Percentiles rank a stretch among this genome's conserved stretches.
Evolutionary conservation across 768 basidiomycete genomes (phyloP).

Genomic region (Hericium erinaceus): DNA sequence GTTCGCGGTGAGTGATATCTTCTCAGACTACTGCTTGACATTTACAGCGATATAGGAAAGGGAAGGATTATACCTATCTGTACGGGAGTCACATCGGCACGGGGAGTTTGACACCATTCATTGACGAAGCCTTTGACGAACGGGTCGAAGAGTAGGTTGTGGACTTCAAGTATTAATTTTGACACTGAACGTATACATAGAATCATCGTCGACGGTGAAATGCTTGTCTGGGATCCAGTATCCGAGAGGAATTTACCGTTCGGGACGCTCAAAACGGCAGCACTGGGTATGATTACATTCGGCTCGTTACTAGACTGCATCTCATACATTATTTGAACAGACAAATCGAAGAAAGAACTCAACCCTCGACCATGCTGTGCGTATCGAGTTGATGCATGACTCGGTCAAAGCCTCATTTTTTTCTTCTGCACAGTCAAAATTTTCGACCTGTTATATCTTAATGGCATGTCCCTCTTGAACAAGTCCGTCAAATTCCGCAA

Average conservation of each 20-base stretch:
- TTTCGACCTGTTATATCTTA: conserved; percentile 88
- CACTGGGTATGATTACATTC: conserved; percentile 45
- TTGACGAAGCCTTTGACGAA: conserved; percentile 65
- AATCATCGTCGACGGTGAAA: conserved; percentile 93
- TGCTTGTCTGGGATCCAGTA: conserved; percentile 96
- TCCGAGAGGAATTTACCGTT: conserved; percentile 86
- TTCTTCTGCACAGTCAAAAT: conserved; percentile 67
- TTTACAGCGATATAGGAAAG: conserved; percentile 46
- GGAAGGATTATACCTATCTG: conserved; percentile 83
- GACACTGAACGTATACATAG: conserved; percentile 28
- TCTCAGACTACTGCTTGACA: neutral
- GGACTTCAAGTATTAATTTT: neutral
- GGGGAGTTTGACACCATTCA: conserved; percentile 85
- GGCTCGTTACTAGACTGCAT: neutral
- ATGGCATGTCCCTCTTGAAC: conserved; percentile 69
- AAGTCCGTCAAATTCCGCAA: conserved; percentile 71
- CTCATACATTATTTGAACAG: conserved; percentile 26
- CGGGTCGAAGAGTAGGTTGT: conserved; percentile 70
- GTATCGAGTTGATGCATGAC: conserved; percentile 20
- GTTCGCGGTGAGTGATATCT: conserved; percentile 55
- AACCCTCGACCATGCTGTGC: conserved; percentile 87
- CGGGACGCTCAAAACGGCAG: conserved; percentile 89
- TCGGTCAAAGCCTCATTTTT: neutral
- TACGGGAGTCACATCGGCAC: conserved; percentile 79
- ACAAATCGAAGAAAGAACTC: conserved; percentile 58